These are phyloP conservation scores for Teunomyces cretensis DNA, from an alignment of 805 yeast species.

Conservation along the genomic window DNA sequence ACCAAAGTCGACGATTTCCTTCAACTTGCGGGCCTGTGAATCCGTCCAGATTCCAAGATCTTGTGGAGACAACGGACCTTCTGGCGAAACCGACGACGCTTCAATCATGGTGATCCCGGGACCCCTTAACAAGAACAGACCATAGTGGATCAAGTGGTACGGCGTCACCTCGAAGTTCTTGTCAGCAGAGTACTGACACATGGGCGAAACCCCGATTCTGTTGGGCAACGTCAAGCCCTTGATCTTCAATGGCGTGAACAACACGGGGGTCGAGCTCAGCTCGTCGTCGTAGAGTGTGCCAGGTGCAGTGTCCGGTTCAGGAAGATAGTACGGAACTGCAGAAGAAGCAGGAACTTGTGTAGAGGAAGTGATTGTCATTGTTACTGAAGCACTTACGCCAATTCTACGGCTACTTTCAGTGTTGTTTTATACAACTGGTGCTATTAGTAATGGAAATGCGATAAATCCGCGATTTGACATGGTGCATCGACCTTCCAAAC, in stretches of 20 bases:
- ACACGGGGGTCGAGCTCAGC: constrained; percentile 24
- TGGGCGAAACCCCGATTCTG: constrained; percentile 56
- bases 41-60: constrained; percentile 20
- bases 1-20: constrained; percentile 13
- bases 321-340: constrained; percentile 5
- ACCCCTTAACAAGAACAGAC: constrained; percentile 47
- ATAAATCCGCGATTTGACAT: no score
- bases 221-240: constrained; percentile 44
- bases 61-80: constrained; percentile 26
- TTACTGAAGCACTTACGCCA: no score
- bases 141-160: constrained; percentile 52
- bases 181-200: constrained; percentile 51
- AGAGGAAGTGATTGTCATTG: neutral
- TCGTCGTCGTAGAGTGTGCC: neutral
- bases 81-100: constrained; percentile 30
- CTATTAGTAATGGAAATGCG: neutral
- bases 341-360: neutral
- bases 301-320: constrained; percentile 4
- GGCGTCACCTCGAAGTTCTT: constrained; percentile 41
- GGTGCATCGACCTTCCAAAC: no score
- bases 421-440: neutral
- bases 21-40: constrained; percentile 30
- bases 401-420: no score
- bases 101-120: constrained; percentile 58
- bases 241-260: constrained; percentile 46